Evolutionary conservation across 176 grass and related monocot species (phyloP).

Genomic region (Coix lacrymajobi): DNA sequence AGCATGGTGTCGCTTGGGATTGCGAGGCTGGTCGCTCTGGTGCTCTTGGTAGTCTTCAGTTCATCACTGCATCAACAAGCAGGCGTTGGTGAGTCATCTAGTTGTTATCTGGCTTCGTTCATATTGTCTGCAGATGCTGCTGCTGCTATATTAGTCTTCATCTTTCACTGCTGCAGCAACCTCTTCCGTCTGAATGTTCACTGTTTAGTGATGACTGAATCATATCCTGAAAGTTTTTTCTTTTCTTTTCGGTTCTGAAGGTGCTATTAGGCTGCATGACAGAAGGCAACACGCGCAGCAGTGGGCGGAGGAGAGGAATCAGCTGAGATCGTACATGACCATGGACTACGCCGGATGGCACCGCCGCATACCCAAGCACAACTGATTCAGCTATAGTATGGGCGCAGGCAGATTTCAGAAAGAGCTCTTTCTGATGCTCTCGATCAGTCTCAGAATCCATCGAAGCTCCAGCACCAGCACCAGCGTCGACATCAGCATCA

Average conservation of each 20-base stretch:
- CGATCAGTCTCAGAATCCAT: too few species aligned
- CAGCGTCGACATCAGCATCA: not conserved
- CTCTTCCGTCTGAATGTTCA: not conserved
- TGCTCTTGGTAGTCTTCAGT: conserved; percentile 42
- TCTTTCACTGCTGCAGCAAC: not conserved
- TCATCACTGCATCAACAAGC: conserved; percentile 51
- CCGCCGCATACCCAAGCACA: conserved; percentile 46
- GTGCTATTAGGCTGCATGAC: conserved; percentile 54
- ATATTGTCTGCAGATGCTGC: not conserved
- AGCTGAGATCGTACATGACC: conserved; percentile 43
- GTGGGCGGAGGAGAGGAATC: conserved; percentile 49
- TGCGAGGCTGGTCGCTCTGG: conserved; percentile 31
- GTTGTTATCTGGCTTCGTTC: not conserved
- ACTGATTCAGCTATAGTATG: conserved; percentile 19
- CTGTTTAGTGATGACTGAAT: not conserved
- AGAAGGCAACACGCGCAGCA: conserved; percentile 37
- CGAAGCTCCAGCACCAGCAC: too few species aligned
- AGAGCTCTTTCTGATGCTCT: too few species aligned
- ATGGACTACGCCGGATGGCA: conserved; percentile 9
- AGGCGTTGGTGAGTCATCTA: conserved; percentile 50
- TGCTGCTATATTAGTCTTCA: not conserved
- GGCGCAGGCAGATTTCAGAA: not conserved
- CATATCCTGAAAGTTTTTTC: conserved; percentile 6
- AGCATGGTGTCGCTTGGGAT: conserved; percentile 43
- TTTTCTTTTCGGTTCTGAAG: conserved; percentile 11